Evolutionary conservation across 2,329 filamentous ascomycete genomes (phyloP).

Genomic region (Emergomyces pasteurianus): DNA sequence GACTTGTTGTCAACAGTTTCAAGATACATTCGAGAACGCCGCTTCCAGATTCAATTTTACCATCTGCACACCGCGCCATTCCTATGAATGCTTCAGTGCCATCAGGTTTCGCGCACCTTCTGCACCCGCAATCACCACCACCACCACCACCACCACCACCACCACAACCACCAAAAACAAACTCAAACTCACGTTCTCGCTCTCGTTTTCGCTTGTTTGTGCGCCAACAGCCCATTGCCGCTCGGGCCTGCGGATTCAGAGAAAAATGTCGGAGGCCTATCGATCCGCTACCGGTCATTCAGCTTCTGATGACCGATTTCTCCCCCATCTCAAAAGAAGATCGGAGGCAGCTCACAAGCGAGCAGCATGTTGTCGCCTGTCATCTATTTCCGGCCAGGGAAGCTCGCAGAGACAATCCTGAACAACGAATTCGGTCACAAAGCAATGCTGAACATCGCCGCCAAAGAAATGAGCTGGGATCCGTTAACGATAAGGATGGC

Average conservation of each 20-base stretch:
- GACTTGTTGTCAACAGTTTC: not conserved
- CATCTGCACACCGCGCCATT: slow-evolving; percentile 7
- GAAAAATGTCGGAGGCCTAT: slow-evolving; percentile 36
- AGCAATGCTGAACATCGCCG: slow-evolving; percentile 6
- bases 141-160: slow-evolving; percentile 14
- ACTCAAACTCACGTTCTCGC: slow-evolving; percentile 11
- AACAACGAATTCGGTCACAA: slow-evolving; percentile 10
- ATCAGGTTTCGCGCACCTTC: slow-evolving; percentile 26
- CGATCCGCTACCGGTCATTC: slow-evolving; percentile 37
- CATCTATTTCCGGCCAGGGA: slow-evolving; percentile 26
- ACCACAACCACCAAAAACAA: slow-evolving; percentile 14
- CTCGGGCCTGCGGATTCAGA: slow-evolving; percentile 35
- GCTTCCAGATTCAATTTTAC: slow-evolving; percentile 2
- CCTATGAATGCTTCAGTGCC: slow-evolving; percentile 17
- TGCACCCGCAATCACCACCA: too few relatives aligned
- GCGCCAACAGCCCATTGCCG: slow-evolving; percentile 35
- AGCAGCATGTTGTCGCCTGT: slow-evolving; percentile 33
- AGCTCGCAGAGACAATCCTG: slow-evolving; percentile 4
- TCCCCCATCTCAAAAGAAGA: slow-evolving; percentile 28
- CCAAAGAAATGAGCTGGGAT: not conserved
- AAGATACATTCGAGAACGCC: not conserved
- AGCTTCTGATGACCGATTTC: slow-evolving; percentile 35
- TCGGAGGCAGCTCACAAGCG: slow-evolving; percentile 26
- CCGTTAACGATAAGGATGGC: slow-evolving; percentile 9
- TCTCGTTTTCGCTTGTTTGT: slow-evolving; percentile 30